Evolutionary conservation across 148 eudicot species (phyloP).

Genomic region (Diospyros lotus): DNA sequence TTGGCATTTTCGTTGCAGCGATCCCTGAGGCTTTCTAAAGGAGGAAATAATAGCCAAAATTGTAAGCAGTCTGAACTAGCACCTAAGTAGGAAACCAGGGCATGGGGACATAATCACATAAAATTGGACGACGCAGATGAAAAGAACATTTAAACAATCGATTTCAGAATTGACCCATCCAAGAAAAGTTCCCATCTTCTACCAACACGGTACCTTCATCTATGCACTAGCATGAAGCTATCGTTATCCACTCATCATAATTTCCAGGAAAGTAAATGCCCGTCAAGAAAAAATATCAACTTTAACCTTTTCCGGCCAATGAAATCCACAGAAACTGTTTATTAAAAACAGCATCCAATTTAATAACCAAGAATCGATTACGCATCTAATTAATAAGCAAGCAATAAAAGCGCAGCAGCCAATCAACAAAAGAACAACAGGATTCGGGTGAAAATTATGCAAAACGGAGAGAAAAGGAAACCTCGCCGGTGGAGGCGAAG

Average conservation of each 20-base stretch:
- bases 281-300: background rate
- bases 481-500: slow-evolving; percentile 81
- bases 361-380: background rate
- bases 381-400: too few species aligned
- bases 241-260: background rate
- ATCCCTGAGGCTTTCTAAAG: background rate
- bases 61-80: background rate
- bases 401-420: too few species aligned
- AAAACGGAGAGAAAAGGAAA: background rate
- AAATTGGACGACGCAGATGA: background rate
- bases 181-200: background rate
- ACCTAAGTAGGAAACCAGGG: background rate
- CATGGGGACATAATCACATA: background rate
- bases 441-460: too few species aligned
- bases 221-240: background rate
- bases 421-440: too few species aligned
- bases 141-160: background rate
- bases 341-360: background rate
- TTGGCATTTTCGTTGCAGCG: background rate
- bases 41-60: background rate
- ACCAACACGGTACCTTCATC: background rate
- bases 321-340: background rate
- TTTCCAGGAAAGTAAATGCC: background rate
- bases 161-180: background rate
- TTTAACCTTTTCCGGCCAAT: background rate